Percentiles rank a stretch among this genome's conserved stretches.
Conservation (phyloP, 805 yeast species). For the Metschnikowia cerradonensis region DNA sequence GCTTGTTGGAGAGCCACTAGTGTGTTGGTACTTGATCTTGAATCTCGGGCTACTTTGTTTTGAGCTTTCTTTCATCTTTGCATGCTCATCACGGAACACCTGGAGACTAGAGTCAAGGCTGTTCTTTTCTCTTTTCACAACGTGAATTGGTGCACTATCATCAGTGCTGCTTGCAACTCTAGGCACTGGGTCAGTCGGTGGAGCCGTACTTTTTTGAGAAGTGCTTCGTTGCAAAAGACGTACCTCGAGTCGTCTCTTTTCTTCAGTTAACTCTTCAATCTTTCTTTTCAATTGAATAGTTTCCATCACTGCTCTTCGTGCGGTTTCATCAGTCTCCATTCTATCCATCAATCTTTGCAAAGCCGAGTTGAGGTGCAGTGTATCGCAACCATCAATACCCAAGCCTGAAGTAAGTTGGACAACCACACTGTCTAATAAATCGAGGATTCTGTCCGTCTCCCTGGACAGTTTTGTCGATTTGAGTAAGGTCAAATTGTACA, state of each 20-base stretch:
- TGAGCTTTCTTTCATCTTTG: neutral
- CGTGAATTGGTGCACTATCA: neutral
- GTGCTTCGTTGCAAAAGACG: neutral
- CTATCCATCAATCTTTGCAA: slow-evolving; percentile 35
- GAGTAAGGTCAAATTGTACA: slow-evolving; percentile 25
- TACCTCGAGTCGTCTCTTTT: neutral
- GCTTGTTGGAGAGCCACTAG: neutral
- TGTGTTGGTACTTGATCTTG: neutral
- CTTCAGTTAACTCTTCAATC: slow-evolving; percentile 19
- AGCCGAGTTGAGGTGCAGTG: slow-evolving; percentile 12
- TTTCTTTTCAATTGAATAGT: slow-evolving; percentile 22
- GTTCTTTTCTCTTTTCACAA: neutral
- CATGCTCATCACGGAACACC: neutral
- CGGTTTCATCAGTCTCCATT: slow-evolving; percentile 32
- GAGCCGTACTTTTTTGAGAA: neutral
- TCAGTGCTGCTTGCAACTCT: neutral
- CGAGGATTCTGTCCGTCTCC: slow-evolving; percentile 25
- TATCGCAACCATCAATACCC: neutral
- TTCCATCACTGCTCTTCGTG: slow-evolving; percentile 32
- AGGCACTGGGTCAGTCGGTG: neutral
- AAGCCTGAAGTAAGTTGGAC: slow-evolving; percentile 29
- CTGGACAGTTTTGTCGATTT: slow-evolving; percentile 23
- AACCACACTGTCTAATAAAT: slow-evolving; percentile 29
- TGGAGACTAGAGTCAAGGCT: neutral
- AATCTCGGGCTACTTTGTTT: neutral